Evolutionary conservation across 768 basidiomycete genomes (phyloP).

Genomic region (Strobilomyces echinocephalus): DNA sequence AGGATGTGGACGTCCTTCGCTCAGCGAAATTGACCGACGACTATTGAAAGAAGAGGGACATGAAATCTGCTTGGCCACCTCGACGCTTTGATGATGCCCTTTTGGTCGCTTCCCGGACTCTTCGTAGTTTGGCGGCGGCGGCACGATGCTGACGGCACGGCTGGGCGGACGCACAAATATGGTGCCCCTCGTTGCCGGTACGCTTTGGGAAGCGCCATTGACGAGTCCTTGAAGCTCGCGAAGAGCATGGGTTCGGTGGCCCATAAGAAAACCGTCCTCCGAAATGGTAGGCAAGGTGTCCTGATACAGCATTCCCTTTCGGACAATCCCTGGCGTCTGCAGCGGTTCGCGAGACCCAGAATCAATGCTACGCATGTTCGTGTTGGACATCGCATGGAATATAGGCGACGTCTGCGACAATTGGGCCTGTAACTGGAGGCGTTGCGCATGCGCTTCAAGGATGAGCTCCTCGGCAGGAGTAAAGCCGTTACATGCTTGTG

Average conservation of each 20-base stretch:
- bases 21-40: conserved; percentile 4
- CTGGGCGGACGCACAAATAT: conserved; percentile 22
- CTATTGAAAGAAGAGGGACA: conserved; percentile 2
- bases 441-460: conserved; percentile 47
- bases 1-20: conserved; percentile 8
- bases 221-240: not conserved
- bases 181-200: not conserved
- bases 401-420: conserved; percentile 5
- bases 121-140: conserved; percentile 22
- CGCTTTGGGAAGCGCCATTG: not conserved
- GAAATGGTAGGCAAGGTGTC: conserved; percentile 28
- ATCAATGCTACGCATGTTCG: conserved; percentile 7
- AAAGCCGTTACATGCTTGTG: conserved; percentile 49
- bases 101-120: conserved; percentile 15
- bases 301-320: conserved; percentile 10
- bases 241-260: conserved; percentile 2
- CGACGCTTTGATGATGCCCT: conserved; percentile 5
- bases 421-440: conserved; percentile 16
- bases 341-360: not conserved
- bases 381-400: conserved; percentile 9
- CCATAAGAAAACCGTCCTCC: conserved; percentile 35
- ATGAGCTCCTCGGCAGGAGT: conserved; percentile 67
- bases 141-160: conserved; percentile 30
- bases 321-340: not conserved
- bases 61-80: conserved; percentile 4